Percentiles rank a stretch among this genome's conserved stretches.
Evolutionary conservation across 1,139 yeast genomes (phyloP).

Genomic region (Suhomyces bokatorum): DNA sequence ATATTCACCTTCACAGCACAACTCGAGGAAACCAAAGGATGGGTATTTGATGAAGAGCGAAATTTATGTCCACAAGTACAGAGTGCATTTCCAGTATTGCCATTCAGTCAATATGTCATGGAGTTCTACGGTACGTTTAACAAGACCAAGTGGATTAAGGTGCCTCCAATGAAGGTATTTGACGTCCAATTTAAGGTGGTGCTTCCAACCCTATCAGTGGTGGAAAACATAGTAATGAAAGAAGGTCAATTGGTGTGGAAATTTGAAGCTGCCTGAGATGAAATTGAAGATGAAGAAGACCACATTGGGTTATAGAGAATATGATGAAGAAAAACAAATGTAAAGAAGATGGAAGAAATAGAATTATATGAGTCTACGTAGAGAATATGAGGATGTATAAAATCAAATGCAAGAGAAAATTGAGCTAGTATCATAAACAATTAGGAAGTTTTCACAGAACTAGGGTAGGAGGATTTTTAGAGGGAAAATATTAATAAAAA

Average conservation of each 20-base stretch:
- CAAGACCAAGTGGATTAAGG: conserved; percentile 29
- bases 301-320: no score
- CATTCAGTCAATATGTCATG: conserved; percentile 55
- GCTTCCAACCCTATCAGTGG: conserved; percentile 55
- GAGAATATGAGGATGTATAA: no score
- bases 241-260: conserved; percentile 11
- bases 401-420: no score
- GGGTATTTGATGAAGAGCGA: conserved; percentile 32
- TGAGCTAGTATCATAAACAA: no score
- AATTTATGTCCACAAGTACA: conserved; percentile 32
- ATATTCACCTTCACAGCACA: conserved; percentile 63
- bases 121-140: conserved; percentile 33
- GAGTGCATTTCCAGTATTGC: conserved; percentile 54
- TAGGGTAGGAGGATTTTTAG: no score
- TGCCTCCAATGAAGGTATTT: conserved; percentile 61
- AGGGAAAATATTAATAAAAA: no score
- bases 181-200: conserved; percentile 68
- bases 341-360: no score
- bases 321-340: not conserved
- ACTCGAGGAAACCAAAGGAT: conserved; percentile 25
- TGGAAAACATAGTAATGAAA: conserved; percentile 24
- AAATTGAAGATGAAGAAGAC: not conserved
- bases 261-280: not conserved
- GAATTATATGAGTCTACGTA: no score
- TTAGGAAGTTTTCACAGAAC: no score